A percentile compares a stretch with the other conserved stretches of the same genome.
Evolutionary conservation across 805 yeast genomes (phyloP).

Genomic region (Saturnispora silvae): DNA sequence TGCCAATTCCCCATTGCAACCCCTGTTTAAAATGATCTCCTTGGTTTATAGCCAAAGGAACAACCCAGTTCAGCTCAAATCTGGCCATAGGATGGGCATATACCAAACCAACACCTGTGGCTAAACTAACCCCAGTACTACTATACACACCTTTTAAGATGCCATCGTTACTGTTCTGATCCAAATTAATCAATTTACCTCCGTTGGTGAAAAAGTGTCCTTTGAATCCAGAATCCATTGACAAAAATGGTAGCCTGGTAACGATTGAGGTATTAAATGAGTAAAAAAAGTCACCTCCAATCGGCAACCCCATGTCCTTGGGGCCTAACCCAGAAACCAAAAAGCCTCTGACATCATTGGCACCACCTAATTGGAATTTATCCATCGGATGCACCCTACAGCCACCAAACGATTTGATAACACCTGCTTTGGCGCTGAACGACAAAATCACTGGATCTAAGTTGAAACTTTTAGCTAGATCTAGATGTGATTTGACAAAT

Average conservation of each 20-base stretch:
- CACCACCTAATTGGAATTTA: constrained; percentile 47
- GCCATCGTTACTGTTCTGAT: constrained; percentile 1
- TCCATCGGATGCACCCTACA: constrained; percentile 33
- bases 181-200: constrained; percentile 33
- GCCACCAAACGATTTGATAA: constrained; percentile 14
- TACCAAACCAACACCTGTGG: constrained; percentile 39
- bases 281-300: constrained; percentile 43
- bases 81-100: constrained; percentile 50
- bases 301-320: constrained; percentile 35
- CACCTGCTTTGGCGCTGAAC: constrained; percentile 20
- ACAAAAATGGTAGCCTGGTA: constrained; percentile 32
- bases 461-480: constrained; percentile 27
- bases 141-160: constrained; percentile 6
- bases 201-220: constrained; percentile 38
- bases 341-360: constrained; percentile 47
- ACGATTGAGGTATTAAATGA: constrained; percentile 37
- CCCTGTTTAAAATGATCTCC: constrained; percentile 42
- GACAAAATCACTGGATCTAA: constrained; percentile 14
- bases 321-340: constrained; percentile 45
- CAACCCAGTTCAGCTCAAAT: constrained; percentile 44
- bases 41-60: constrained; percentile 36
- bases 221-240: constrained; percentile 36
- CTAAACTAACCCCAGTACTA: constrained; percentile 14
- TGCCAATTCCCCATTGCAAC: constrained; percentile 48
- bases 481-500: constrained; percentile 34